Evolutionary conservation across 371 early-diverging fungal species (phyloP).

Genomic region (Mortierella sp.): DNA sequence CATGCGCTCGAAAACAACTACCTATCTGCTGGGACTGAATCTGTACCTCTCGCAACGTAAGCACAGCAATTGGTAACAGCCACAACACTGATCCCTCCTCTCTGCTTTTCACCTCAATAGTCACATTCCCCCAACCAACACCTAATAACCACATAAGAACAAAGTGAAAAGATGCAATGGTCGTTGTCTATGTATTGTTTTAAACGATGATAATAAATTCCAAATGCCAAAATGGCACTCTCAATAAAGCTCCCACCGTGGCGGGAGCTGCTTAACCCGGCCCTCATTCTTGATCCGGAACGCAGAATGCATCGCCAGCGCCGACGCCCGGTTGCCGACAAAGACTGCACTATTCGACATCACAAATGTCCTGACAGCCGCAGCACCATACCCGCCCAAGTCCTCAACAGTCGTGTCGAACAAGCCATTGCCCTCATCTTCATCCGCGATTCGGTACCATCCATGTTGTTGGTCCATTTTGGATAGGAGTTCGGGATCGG

Average conservation of each 20-base stretch:
- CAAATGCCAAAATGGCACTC: background rate
- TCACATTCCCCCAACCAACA: too few species aligned
- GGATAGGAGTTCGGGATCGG: slow-evolving; percentile 28
- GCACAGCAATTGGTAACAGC: too few species aligned
- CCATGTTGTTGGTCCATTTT: slow-evolving; percentile 42
- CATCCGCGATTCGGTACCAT: slow-evolving; percentile 30
- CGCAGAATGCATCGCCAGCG: slow-evolving; percentile 25
- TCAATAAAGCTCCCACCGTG: slow-evolving; percentile 51
- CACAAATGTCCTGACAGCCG: slow-evolving; percentile 18
- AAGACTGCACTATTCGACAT: slow-evolving; percentile 50
- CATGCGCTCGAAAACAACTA: too few species aligned
- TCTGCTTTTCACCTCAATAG: too few species aligned
- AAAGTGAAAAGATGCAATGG: too few species aligned
- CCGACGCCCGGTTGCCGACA: slow-evolving; percentile 32
- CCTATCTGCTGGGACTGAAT: too few species aligned
- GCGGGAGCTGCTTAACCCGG: background rate
- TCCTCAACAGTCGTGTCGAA: slow-evolving; percentile 28
- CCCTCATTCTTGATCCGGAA: slow-evolving; percentile 44
- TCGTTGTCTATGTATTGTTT: too few species aligned
- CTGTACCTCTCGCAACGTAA: too few species aligned
- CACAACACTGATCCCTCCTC: too few species aligned
- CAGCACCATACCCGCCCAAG: slow-evolving; percentile 37
- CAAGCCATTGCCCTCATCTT: slow-evolving; percentile 25
- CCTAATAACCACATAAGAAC: too few species aligned
- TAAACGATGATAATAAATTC: too few species aligned